Base-by-base conservation (phyloP, 306 rosid genomes). In the Corylus heterophylla region DNA sequence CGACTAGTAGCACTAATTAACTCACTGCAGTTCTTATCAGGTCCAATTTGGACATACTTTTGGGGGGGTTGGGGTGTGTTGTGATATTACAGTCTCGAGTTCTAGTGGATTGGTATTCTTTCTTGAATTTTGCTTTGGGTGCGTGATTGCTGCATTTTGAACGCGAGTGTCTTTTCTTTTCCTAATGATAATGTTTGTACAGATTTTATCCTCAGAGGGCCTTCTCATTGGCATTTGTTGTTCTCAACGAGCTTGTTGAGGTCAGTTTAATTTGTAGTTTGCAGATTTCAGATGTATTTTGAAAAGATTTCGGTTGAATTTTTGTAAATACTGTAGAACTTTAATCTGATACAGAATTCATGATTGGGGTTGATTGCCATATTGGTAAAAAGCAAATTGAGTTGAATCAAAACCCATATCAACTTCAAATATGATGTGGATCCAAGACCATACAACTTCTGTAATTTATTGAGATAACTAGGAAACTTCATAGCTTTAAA, bases 231-330 rank as follows among this genome's bases (percentile, higher is more conserved):
- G 98, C 99, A 56, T 84, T 86, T 84, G 85, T 79, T 74, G 89
- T 93, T 83, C 89, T 93, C 74, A 88, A 91, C 79, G 99, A 91
- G 88, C 98, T 95, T 83, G 86, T 88, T 52, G 87, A 93, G 99
- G 99, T 93, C 54, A 83, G 94, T 81, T 74, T 79, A 62, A 29
- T 52, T 39, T 48, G 74, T 58, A 48, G 62, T 66, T 82, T 66
- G 54, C 69, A 10, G 37, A n/a, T 62, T 17, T 69, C 66, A 54
- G 64, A 68, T 52, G n/a, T 55, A 81, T 83, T 52, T 80, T 47
- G 20, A 58, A 58, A 49, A 68, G 75, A 70, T 75, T 76, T 73
- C 52, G 73, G 69, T 70, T 76, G 56, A 76, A 27, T 69, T 74
- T 79, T 39, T 64, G 39, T 55, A 25, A 44, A 63, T 69, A 11